phyloP scores from a whole-genome alignment of 306 rosid genomes.

The Aeschynomene evenia region DNA sequence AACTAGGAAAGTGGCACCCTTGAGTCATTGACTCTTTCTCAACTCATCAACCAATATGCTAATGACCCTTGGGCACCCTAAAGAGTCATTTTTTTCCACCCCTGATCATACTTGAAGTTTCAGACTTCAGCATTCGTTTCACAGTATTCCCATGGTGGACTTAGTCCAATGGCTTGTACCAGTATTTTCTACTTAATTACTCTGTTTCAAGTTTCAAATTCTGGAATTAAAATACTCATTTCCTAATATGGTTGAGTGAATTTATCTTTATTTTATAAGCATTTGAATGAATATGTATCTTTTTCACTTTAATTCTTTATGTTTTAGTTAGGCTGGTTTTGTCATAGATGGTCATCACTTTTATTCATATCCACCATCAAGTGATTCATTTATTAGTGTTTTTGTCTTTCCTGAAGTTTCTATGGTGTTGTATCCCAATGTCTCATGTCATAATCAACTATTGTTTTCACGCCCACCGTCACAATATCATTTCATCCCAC shows the following conservation, averaged over 20 bases:
- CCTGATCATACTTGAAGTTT: neutral
- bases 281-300: neutral
- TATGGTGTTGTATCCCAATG: neutral
- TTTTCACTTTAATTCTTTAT: neutral
- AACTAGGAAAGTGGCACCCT: neutral
- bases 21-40: neutral
- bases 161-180: neutral
- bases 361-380: neutral
- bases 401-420: neutral
- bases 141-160: neutral
- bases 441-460: neutral
- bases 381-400: neutral
- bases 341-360: neutral
- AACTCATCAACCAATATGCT: neutral
- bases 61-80: neutral
- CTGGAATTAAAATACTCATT: no score
- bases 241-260: no score
- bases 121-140: neutral
- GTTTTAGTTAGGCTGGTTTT: neutral
- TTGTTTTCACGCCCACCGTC: neutral
- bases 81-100: constrained; percentile 13
- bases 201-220: no score
- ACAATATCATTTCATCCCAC: neutral
- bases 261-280: no score
- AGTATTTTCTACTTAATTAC: no score